A percentile compares a stretch with the other conserved stretches of the same genome.
These are phyloP conservation scores for Auriscalpium vulgare DNA, from an alignment of 768 basidiomycete genomes.

Conservation along the genomic window DNA sequence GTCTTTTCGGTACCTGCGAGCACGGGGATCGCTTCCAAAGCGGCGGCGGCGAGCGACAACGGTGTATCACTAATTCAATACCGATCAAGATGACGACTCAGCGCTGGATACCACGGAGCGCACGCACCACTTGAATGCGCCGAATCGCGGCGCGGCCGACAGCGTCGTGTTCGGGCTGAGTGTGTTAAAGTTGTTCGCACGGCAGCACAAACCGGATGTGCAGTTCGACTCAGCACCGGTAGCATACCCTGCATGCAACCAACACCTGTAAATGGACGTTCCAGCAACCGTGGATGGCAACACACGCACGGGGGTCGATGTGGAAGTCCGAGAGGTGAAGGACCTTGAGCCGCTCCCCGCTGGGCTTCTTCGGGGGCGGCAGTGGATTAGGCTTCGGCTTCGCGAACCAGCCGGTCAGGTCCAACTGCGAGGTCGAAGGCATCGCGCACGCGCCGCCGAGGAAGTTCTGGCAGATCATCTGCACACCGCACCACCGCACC, in stretches of 20 bases:
- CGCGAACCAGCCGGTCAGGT: slow-evolving; percentile 62
- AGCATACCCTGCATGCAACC: slow-evolving; percentile 42
- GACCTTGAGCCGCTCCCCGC: slow-evolving; percentile 61
- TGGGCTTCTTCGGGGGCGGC: slow-evolving; percentile 48
- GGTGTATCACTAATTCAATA: slow-evolving; percentile 45
- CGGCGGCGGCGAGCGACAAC: slow-evolving; percentile 48
- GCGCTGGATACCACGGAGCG: background rate
- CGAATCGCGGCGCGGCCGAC: slow-evolving; percentile 60
- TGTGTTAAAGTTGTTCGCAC: slow-evolving; percentile 42
- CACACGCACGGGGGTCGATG: slow-evolving; percentile 59
- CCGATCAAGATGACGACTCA: background rate
- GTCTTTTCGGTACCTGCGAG: slow-evolving; percentile 51
- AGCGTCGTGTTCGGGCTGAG: slow-evolving; percentile 42
- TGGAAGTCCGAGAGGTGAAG: slow-evolving; percentile 75
- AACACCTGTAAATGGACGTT: background rate
- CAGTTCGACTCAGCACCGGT: slow-evolving; percentile 71
- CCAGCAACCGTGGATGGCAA: background rate
- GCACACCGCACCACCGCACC: background rate
- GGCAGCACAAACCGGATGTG: slow-evolving; percentile 58
- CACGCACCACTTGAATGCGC: slow-evolving; percentile 49
- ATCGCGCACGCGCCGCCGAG: slow-evolving; percentile 41
- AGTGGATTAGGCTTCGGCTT: slow-evolving; percentile 70
- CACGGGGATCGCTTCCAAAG: slow-evolving; percentile 58
- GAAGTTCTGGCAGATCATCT: slow-evolving; percentile 59
- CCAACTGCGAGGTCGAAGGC: slow-evolving; percentile 50